Base-by-base conservation (phyloP, 2,329 filamentous ascomycete species). In the Neophaeococcomyces mojaviensis region DNA sequence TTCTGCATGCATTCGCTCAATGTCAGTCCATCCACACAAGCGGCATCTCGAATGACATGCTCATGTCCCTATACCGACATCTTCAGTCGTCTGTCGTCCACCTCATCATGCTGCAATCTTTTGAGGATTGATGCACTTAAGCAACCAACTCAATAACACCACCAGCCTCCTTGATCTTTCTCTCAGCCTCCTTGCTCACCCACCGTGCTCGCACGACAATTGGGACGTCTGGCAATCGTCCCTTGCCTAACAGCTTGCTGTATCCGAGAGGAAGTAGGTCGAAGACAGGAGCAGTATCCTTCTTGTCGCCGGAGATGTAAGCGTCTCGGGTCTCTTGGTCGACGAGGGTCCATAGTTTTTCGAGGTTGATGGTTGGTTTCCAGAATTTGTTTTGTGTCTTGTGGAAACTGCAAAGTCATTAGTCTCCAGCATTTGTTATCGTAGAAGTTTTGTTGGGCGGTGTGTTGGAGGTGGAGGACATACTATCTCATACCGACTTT, bases 201-300 rank as follows among this genome's bases (percentile, higher is more conserved):
- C 88, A 97, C 70, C 92, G 79, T 61, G 92, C 90, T 68, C 87
- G 87, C 60, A 98, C 89, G 65, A 98, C 87, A 64, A 98, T 73
- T 60, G 92, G 92, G 65, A 97, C 81, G 67, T 90, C 78, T 65
- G 92, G 90, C 64, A 97, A 78, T 67, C 90, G 84, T 73, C 92
- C 92, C 83, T 98, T 98, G 71, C 92, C 94, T 68, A 98, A 86
- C 60, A 98, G 82, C 79, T 98, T 98, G 68, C 88, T 86, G 83
- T 97, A 98, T 63, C 94, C 92, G 72, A 95, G 84, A 63, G 88
- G 79, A 57, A 97, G 84, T 71, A 98, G 87, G 77, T 98, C 90
- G 77, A 98, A 83, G 67, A 98, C 92, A 68, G 92, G 92, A 56
- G 90, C 88, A 69, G 86, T 94, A 72, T 95, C 88, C 70, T 81